Conservation (phyloP, 768 basidiomycete species). For the Mycena leptocephala region DNA sequence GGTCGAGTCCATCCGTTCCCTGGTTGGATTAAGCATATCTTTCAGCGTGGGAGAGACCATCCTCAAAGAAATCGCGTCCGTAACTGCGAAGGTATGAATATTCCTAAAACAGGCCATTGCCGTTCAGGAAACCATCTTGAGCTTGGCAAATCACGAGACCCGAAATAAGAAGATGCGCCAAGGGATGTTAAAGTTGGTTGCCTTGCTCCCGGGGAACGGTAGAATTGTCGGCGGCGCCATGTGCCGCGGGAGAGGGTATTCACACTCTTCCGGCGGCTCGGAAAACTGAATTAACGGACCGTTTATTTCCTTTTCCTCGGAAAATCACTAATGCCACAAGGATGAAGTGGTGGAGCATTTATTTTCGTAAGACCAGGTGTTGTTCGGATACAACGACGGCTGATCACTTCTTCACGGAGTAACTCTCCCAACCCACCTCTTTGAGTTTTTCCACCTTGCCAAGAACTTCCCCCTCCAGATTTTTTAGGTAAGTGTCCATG, state of each 20-base stretch:
- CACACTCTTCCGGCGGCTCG: not conserved
- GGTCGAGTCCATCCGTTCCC: not conserved
- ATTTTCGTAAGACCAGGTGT: not conserved
- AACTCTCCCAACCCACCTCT: constrained; percentile 85
- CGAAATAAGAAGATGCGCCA: not conserved
- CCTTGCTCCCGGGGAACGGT: not conserved
- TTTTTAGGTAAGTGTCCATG: constrained; percentile 84
- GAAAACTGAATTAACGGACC: not conserved
- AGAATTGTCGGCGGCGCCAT: not conserved
- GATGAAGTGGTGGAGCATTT: not conserved
- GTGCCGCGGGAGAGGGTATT: not conserved
- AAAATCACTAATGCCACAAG: not conserved
- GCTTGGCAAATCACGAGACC: constrained; percentile 4
- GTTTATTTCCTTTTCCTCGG: not conserved
- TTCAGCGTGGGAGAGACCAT: not conserved
- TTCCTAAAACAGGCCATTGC: not conserved
- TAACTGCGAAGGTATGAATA: not conserved
- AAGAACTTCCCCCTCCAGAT: constrained; percentile 83
- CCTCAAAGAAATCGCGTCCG: not conserved
- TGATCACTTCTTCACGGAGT: constrained; percentile 21
- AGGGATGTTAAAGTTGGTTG: not conserved
- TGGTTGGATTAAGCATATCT: not conserved
- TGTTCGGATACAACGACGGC: constrained; percentile 3
- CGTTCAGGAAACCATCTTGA: not conserved
- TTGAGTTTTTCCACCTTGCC: constrained; percentile 84